Base-by-base conservation (phyloP, 108 stramenopile species). In the Cyclotella choctawhatcheeana region DNA sequence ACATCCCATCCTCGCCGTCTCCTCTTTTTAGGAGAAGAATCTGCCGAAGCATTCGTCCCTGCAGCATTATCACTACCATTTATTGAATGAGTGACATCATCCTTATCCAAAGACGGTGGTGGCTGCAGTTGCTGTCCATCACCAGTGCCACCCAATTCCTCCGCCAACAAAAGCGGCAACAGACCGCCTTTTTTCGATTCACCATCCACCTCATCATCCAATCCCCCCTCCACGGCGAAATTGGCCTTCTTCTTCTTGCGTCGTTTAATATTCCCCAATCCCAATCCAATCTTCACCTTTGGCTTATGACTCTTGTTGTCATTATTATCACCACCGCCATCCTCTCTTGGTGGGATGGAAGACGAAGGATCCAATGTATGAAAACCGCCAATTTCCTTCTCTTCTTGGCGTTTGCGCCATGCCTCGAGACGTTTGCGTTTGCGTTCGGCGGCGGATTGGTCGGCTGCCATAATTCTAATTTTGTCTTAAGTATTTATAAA, bases 371-470 rank as follows among this genome's bases (percentile, higher is more conserved):
- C 55, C 37, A 67, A n/a, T 45, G 45, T 31, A 24, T 66, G 47
- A 52, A 66, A 66, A 14, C 50, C 47, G 45, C 50, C 50, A 2
- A 13, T 60, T 51, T 77, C 63, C 40, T 82, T 54, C 32, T 85
- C 76, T 58, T 84, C 73, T 62, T 88, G 85, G 34, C 85, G 86
- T 45, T 82, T 86, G 4, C 87, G 78, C 94, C 94, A 95, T 26
- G 88, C 90, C 67, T 89, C 91, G 62, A 95, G 84, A 18, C 94
- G 86, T 65, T 92, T 92, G 21, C 89, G 81, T 70, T 95, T 92
- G 47, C 84, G 78, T 67, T 95, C 93, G 1, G 85, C 90, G 27
- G 86, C 88, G n/a, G 84, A 18, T 3, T 18, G 18, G 51, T 52
- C 51, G 3, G 51, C 51, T 52, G 51, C 22, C 51, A 52, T 52